Evolutionary conservation across 1,139 yeast genomes (phyloP).

Genomic region (Zygosaccharomyces sapae): DNA sequence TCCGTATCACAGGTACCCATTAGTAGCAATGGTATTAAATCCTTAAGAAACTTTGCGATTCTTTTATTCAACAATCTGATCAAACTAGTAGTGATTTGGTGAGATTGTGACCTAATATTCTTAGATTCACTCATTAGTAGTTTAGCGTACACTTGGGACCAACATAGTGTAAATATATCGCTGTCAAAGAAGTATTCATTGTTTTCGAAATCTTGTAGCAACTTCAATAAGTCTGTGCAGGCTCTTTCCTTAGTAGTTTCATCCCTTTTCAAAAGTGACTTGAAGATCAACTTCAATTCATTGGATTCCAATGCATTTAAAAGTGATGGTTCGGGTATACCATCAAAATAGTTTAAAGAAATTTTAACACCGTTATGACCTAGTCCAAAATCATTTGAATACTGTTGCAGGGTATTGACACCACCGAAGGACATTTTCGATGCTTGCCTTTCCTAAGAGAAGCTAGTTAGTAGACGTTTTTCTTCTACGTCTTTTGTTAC

Average conservation of each 20-base stretch:
- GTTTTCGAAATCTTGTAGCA: conserved; percentile 34
- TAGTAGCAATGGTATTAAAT: conserved; percentile 68
- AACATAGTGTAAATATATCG: conserved; percentile 54
- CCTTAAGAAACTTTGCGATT: conserved; percentile 60
- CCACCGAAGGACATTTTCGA: conserved; percentile 35
- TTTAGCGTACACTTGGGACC: conserved; percentile 82
- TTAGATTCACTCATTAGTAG: conserved; percentile 68
- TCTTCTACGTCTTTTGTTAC: too few species aligned
- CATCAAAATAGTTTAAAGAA: conserved; percentile 71
- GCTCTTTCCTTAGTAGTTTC: conserved; percentile 85
- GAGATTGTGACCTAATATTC: conserved; percentile 56
- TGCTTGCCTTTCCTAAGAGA: too few species aligned
- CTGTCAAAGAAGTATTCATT: conserved; percentile 39
- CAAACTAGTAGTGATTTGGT: conserved; percentile 57
- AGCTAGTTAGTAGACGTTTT: too few species aligned
- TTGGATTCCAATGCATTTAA: conserved; percentile 46
- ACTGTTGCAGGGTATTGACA: conserved; percentile 28
- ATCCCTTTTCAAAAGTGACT: conserved; percentile 72
- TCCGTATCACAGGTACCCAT: conserved; percentile 70
- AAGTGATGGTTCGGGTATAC: conserved; percentile 62
- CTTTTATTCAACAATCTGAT: conserved; percentile 55
- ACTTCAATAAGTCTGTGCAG: conserved; percentile 48
- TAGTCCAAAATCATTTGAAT: conserved; percentile 32
- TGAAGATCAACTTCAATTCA: conserved; percentile 62
- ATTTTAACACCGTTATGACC: conserved; percentile 58